These are phyloP conservation scores for Puccinellia tenuiflora DNA, from an alignment of 176 grass and related monocot species.

Conservation along the genomic window DNA sequence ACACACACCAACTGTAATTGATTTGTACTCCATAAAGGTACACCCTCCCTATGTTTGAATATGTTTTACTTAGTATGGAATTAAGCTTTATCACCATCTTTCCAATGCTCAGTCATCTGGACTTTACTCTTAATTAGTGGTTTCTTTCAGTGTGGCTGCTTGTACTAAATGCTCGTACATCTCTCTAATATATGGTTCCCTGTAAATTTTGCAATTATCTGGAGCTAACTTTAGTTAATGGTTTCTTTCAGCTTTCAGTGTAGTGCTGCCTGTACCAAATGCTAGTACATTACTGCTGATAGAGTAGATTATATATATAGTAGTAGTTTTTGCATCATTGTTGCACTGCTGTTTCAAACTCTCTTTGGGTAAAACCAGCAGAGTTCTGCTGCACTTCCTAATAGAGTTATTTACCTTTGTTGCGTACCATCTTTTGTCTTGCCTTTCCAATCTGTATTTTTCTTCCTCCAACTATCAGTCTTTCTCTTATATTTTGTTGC, in stretches of 20 bases:
- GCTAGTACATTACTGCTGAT: neutral
- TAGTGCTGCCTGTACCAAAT: neutral
- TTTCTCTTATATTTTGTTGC: neutral
- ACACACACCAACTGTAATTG: constrained; percentile 92
- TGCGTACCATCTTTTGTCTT: neutral
- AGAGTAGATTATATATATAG: neutral
- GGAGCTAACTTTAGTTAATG: neutral
- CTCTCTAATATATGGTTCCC: neutral
- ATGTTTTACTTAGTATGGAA: neutral
- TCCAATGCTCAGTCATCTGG: neutral
- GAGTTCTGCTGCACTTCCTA: neutral
- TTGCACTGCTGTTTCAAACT: neutral
- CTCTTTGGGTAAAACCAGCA: neutral
- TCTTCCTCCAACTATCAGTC: neutral
- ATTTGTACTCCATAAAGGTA: constrained; percentile 98
- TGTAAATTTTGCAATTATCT: neutral
- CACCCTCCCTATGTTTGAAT: neutral
- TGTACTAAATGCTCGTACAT: neutral
- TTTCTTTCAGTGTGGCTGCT: neutral
- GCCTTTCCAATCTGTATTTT: neutral
- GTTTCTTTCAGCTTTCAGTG: neutral
- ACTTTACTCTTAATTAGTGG: neutral
- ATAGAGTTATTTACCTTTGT: neutral
- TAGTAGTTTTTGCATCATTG: neutral
- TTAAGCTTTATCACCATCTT: neutral